Evolutionary conservation across 805 yeast genomes (phyloP).

Genomic region (Lachancea quebecensis): DNA sequence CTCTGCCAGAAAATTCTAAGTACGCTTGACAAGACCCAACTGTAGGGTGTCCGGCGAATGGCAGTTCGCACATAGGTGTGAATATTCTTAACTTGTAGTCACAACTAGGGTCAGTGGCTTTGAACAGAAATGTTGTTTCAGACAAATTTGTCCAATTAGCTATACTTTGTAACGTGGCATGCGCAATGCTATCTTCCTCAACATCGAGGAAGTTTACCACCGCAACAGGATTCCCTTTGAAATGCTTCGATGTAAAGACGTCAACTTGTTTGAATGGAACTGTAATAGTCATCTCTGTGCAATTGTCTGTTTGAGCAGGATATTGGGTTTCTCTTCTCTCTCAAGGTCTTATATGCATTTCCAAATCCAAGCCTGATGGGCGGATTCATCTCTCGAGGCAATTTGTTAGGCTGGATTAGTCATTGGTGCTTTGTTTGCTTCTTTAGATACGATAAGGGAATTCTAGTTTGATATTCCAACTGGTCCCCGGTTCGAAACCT

Average conservation of each 20-base stretch:
- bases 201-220: conserved; percentile 30
- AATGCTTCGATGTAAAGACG: conserved; percentile 32
- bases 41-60: conserved; percentile 64
- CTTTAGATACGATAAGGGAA: too few relatives aligned
- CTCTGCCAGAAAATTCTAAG: conserved; percentile 33
- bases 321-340: not conserved
- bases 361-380: too few relatives aligned
- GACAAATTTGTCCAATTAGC: conserved; percentile 58
- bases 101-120: conserved; percentile 30
- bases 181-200: conserved; percentile 24
- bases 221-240: conserved; percentile 51
- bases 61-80: conserved; percentile 41
- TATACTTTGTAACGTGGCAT: conserved; percentile 39
- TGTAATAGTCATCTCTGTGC: not conserved
- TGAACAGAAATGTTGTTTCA: conserved; percentile 47
- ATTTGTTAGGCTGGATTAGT: too few relatives aligned
- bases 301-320: too few relatives aligned
- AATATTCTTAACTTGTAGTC: conserved; percentile 48
- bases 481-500: too few relatives aligned
- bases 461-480: too few relatives aligned
- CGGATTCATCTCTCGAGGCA: too few relatives aligned
- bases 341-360: too few relatives aligned
- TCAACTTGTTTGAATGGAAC: conserved; percentile 33
- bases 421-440: too few relatives aligned
- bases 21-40: conserved; percentile 45